phyloP scores from a whole-genome alignment of 192 early-diverging fungal species.

The Backusella australiensis region DNA sequence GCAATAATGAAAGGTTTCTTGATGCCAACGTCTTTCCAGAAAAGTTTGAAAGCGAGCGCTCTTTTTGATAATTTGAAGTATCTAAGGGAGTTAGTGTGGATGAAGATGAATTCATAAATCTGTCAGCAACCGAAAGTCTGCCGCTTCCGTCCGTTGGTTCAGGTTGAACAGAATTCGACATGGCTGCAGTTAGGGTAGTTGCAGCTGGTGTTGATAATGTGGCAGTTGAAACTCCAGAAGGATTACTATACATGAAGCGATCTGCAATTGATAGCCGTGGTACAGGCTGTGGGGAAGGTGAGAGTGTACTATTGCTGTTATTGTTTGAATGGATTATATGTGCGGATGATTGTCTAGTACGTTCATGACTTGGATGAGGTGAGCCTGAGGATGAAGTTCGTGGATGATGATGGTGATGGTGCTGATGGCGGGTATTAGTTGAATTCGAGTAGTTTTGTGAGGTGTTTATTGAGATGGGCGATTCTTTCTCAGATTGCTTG shows the following conservation, averaged over 20 bases:
- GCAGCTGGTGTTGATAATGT: background rate
- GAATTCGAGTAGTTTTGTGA: background rate
- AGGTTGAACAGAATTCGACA: background rate
- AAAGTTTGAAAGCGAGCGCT: slow-evolving; percentile 16
- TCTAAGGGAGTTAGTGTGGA: background rate
- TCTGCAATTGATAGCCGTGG: slow-evolving; percentile 31
- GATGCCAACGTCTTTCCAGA: slow-evolving; percentile 9
- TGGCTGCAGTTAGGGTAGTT: background rate
- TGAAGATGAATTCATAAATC: slow-evolving; percentile 15
- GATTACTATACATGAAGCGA: slow-evolving; percentile 18
- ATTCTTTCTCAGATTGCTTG: background rate
- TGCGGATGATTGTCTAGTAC: background rate
- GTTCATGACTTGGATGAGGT: background rate
- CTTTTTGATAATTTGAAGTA: background rate
- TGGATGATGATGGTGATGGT: background rate
- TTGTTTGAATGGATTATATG: background rate
- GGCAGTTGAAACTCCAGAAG: background rate
- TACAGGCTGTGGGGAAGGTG: background rate
- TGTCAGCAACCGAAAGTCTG: slow-evolving; percentile 22
- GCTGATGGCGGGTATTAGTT: background rate
- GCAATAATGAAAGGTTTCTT: background rate
- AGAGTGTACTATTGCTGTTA: background rate
- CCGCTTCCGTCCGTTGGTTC: background rate
- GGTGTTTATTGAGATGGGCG: background rate
- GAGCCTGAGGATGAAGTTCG: background rate